These are phyloP conservation scores for Calonectria pseudoturangicola DNA, from an alignment of 2,329 filamentous ascomycete species.

Conservation along the genomic window DNA sequence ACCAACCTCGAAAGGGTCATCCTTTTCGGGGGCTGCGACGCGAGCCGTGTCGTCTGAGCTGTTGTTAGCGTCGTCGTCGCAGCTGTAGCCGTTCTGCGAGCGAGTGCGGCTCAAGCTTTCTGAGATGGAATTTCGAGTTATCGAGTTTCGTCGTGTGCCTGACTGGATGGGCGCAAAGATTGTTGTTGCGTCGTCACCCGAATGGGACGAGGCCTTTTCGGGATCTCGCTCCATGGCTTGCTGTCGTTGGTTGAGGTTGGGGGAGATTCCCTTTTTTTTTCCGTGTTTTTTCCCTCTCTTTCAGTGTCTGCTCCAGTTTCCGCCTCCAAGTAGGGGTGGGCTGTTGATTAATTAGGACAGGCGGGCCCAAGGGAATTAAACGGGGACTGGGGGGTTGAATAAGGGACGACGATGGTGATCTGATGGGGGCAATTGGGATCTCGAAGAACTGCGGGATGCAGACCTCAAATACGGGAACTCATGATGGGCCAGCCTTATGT, in stretches of 20 bases:
- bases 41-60: conserved; percentile 38
- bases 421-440: conserved; percentile 10
- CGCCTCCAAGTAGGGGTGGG: not conserved
- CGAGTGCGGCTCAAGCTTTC: conserved; percentile 53
- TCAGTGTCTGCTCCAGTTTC: not conserved
- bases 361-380: conserved; percentile 27
- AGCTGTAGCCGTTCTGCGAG: conserved; percentile 68
- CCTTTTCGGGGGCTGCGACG: conserved; percentile 56
- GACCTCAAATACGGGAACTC: conserved; percentile 32
- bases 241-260: conserved; percentile 1
- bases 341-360: conserved; percentile 25
- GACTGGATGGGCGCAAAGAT: conserved; percentile 45
- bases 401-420: not conserved
- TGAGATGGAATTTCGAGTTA: conserved; percentile 36
- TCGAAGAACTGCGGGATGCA: conserved; percentile 9
- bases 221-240: conserved; percentile 50
- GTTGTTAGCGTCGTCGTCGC: conserved; percentile 59
- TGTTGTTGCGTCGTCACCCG: conserved; percentile 38
- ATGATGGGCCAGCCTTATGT: not conserved
- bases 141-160: conserved; percentile 25
- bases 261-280: conserved; percentile 13
- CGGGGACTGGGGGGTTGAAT: not conserved
- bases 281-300: not conserved
- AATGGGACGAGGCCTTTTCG: conserved; percentile 51
- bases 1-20: conserved; percentile 77